Conservation (phyloP, 2,329 filamentous ascomycete genomes). For the Ophiocordyceps sinensis region DNA sequence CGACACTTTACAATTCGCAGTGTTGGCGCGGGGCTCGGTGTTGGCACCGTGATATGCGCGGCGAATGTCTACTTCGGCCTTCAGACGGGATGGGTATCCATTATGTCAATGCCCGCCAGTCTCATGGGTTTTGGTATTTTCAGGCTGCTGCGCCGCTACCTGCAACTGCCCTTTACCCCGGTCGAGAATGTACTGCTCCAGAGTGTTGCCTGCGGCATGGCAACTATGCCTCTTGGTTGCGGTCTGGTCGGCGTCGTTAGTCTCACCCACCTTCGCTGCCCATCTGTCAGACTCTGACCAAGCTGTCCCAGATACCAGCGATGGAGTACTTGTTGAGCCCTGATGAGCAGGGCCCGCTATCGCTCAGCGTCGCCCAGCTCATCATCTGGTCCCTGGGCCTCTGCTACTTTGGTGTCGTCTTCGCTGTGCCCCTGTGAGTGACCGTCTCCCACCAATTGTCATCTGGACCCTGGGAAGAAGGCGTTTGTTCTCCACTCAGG, state of each 20-base stretch:
- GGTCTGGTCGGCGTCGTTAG: constrained; percentile 78
- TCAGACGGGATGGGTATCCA: constrained; percentile 59
- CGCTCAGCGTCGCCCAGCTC: constrained; percentile 59
- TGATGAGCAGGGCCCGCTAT: constrained; percentile 65
- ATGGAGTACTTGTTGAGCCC: constrained; percentile 70
- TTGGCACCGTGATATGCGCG: constrained; percentile 86
- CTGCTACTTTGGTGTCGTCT: constrained; percentile 93
- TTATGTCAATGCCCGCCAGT: constrained; percentile 94
- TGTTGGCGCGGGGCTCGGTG: constrained; percentile 61
- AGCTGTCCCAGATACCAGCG: constrained; percentile 50
- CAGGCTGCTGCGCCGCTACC: constrained; percentile 56
- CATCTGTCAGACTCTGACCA: constrained; percentile 1
- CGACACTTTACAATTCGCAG: constrained; percentile 77
- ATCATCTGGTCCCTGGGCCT: constrained; percentile 85
- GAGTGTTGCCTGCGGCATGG: constrained; percentile 87
- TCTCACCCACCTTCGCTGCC: constrained; percentile 5
- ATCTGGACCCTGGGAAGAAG: background rate
- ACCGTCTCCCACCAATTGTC: background rate
- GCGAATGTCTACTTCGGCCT: constrained; percentile 99
- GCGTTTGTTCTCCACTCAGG: background rate
- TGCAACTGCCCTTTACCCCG: constrained; percentile 74
- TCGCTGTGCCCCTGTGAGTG: constrained; percentile 68
- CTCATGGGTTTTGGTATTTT: constrained; percentile 93
- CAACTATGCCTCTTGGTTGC: constrained; percentile 90
- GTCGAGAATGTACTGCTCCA: constrained; percentile 96